Base-by-base conservation (phyloP, 2,329 filamentous ascomycete species). In the Aspergillus sp. region DNA sequence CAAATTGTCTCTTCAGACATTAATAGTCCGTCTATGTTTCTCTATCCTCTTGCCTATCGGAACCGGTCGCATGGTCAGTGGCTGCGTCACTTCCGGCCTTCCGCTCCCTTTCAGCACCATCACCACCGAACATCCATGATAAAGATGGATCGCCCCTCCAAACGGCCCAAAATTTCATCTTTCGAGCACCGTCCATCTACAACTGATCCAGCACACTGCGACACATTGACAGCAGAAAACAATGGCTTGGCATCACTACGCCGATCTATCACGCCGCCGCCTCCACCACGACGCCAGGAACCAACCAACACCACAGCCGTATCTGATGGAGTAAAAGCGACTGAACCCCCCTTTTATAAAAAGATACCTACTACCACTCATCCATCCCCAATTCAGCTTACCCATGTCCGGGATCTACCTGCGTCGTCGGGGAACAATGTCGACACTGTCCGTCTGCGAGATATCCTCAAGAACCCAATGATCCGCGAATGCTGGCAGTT, bases 401-500 rank as follows among this genome's bases (percentile, higher is more conserved):
- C 85, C 0, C 77, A 75, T 50, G 84, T 93, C 46, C 74, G 72
- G 23, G 84, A 86, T 56, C 70, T 90, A 0, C 73, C 81, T 1
- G 64, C 72, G 1, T 64, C 69, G 1, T 67, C 70, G 2, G 61
- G 63, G 0, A 70, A 77, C 51, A 93, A 94, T 68, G 68, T 73
- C 20, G 86, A 85, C 62, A 75, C 86, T 0, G 67, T 91, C 30
- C 76, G 74, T 1, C 71, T 93, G 7, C 69, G 71, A 4, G 85
- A 88, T 49, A 75, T 94, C 5, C 74, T 94, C 1, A 81, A 85
- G 0, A 82, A 90, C 61, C 85, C 86, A 0, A 73, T 89, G 52
- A 87, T 93, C 47, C 77, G 78, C 35, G 76, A 79, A 62, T 77
- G 75, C 48, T 80, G 77, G 77, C 70, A 78, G 41, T 80, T 80